Conservation (phyloP, 2,329 filamentous ascomycete genomes). For the Verticillium nonalfalfae region DNA sequence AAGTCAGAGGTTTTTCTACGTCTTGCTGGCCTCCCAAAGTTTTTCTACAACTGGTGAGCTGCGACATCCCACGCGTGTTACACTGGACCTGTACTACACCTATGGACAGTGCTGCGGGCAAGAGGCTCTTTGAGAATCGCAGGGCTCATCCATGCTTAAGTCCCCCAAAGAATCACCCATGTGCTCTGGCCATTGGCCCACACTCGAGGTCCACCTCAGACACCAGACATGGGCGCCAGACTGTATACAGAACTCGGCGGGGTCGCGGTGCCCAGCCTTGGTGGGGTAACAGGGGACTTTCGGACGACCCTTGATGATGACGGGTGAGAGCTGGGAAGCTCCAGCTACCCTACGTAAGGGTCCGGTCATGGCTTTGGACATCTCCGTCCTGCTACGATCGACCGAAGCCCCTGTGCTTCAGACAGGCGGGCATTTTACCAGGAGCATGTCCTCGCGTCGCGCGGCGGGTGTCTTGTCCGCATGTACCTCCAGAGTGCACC, state of each 20-base stretch:
- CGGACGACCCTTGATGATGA: background rate
- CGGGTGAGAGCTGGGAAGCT: background rate
- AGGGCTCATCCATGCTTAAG: background rate
- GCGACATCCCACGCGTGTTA: background rate
- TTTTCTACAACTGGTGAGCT: background rate
- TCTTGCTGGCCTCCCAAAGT: too few relatives aligned
- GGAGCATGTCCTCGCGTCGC: conserved; percentile 1
- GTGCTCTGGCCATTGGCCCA: conserved; percentile 37
- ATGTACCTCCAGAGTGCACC: background rate
- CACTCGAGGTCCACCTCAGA: conserved; percentile 9
- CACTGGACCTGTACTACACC: background rate
- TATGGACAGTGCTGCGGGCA: background rate
- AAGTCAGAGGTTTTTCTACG: too few relatives aligned
- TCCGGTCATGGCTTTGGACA: background rate
- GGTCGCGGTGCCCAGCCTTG: conserved; percentile 1
- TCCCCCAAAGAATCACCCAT: conserved; percentile 20
- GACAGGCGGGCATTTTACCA: conserved; percentile 1
- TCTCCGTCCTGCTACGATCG: background rate
- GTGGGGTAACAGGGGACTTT: background rate
- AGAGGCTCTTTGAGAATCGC: background rate
- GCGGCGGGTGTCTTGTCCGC: background rate
- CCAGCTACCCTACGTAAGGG: background rate
- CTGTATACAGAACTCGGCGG: conserved; percentile 5
- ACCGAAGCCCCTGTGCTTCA: background rate
- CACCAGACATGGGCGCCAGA: background rate